phyloP scores from a whole-genome alignment of 257 asterid genomes.

The Salvia miltiorrhiza region DNA sequence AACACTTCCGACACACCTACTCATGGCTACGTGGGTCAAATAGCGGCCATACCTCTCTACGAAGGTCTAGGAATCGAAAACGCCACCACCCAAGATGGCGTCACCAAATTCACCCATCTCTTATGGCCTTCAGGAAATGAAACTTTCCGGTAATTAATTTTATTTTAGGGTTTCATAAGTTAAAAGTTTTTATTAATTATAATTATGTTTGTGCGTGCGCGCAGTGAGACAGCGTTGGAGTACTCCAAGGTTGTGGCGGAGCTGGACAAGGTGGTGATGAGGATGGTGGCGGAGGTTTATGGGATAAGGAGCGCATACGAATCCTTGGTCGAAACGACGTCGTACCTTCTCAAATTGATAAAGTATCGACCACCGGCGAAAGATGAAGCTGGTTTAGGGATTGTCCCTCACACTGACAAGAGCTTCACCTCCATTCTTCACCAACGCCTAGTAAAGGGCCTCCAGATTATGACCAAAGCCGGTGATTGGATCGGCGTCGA shows the following conservation, averaged over 20 bases:
- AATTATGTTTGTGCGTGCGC: too few species aligned
- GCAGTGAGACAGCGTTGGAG: conserved; percentile 29
- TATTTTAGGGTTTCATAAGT: too few species aligned
- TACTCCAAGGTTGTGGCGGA: conserved; percentile 34
- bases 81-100: conserved; percentile 20
- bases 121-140: conserved; percentile 54
- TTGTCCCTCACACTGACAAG: conserved; percentile 49
- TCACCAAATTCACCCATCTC: conserved; percentile 25
- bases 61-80: conserved; percentile 47
- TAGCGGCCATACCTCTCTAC: conserved; percentile 37
- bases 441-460: conserved; percentile 23
- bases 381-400: conserved; percentile 30
- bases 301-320: conserved; percentile 24
- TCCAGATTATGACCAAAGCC: conserved; percentile 26
- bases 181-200: too few species aligned
- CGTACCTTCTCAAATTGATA: conserved; percentile 36
- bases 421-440: conserved; percentile 43
- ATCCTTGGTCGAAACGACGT: conserved; percentile 16
- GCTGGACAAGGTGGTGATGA: conserved; percentile 41
- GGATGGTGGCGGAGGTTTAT: conserved; percentile 28
- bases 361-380: conserved; percentile 28
- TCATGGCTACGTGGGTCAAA: conserved; percentile 47
- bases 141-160: conserved; percentile 27
- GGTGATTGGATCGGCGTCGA: conserved; percentile 38
- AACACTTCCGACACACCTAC: conserved; percentile 41